A percentile compares a stretch with the other conserved stretches of the same genome.
These are phyloP conservation scores for Dendrobium catenatum DNA, from an alignment of 106 monocot genomes.

Conservation along the genomic window DNA sequence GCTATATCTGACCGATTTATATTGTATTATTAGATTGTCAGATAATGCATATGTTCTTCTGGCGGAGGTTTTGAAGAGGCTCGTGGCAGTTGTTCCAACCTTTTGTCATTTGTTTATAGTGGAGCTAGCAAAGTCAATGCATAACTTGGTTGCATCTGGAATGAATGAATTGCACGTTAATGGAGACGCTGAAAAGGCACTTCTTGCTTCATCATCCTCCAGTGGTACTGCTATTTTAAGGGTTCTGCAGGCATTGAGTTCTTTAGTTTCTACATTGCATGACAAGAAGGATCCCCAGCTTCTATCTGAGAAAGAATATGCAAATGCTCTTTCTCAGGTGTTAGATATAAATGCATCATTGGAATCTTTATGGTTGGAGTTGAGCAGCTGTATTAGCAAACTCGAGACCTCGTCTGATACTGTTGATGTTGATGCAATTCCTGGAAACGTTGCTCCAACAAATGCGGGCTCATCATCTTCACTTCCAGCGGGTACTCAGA, in stretches of 20 bases:
- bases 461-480: conserved; percentile 46
- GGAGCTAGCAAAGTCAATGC: conserved; percentile 79
- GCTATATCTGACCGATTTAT: neutral
- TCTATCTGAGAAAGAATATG: conserved; percentile 43
- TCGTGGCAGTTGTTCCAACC: conserved; percentile 72
- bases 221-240: conserved; percentile 87
- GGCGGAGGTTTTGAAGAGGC: conserved; percentile 78
- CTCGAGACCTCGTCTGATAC: conserved; percentile 76
- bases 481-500: conserved; percentile 85
- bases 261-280: conserved; percentile 63
- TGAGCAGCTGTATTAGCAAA: conserved; percentile 86
- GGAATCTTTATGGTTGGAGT: conserved; percentile 82
- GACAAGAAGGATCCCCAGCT: conserved; percentile 66
- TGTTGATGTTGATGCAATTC: conserved; percentile 33
- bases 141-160: conserved; percentile 56
- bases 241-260: conserved; percentile 86
- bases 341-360: conserved; percentile 67
- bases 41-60: conserved; percentile 90
- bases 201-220: conserved; percentile 64
- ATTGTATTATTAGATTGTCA: conserved; percentile 49
- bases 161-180: conserved; percentile 66
- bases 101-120: conserved; percentile 79
- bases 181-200: conserved; percentile 72
- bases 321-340: conserved; percentile 62
- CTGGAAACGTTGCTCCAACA: conserved; percentile 26